These are phyloP conservation scores for Magnaporthiopsis incrustans DNA, from an alignment of 2,329 filamentous ascomycete genomes.

Conservation along the genomic window DNA sequence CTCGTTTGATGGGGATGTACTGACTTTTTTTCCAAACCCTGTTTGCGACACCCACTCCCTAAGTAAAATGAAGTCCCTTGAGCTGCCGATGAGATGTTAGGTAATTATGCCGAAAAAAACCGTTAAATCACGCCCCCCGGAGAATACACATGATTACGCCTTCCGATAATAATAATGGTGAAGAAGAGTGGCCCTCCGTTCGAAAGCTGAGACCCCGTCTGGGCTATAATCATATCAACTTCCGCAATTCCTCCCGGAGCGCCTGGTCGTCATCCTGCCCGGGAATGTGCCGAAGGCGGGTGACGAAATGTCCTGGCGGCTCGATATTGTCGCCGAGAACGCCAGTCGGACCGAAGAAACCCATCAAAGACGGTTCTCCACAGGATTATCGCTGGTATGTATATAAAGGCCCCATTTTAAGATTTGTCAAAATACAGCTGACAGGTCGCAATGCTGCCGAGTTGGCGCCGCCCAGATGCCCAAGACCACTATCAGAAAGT, in stretches of 20 bases:
- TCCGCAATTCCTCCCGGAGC: background rate
- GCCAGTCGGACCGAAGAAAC: background rate
- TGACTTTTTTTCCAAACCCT: no score
- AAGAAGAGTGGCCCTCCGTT: no score
- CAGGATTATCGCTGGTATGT: background rate
- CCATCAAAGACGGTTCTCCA: background rate
- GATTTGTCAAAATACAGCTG: background rate
- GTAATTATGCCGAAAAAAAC: no score
- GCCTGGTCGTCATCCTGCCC: background rate
- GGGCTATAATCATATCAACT: no score
- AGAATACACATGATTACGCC: no score
- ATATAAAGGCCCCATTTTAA: background rate
- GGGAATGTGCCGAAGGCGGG: background rate
- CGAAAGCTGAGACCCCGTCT: no score
- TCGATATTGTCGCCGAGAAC: background rate
- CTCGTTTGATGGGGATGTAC: no score
- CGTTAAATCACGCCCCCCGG: no score
- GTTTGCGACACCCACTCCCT: no score
- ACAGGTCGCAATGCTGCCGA: background rate
- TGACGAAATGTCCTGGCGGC: background rate
- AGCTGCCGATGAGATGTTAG: no score
- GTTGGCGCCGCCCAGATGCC: background rate
- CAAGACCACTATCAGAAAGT: background rate
- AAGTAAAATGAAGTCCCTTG: no score
- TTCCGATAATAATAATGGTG: no score